Conservation (phyloP, 495 filamentous ascomycete genomes). For the Aspergillus saccharolyticus region DNA sequence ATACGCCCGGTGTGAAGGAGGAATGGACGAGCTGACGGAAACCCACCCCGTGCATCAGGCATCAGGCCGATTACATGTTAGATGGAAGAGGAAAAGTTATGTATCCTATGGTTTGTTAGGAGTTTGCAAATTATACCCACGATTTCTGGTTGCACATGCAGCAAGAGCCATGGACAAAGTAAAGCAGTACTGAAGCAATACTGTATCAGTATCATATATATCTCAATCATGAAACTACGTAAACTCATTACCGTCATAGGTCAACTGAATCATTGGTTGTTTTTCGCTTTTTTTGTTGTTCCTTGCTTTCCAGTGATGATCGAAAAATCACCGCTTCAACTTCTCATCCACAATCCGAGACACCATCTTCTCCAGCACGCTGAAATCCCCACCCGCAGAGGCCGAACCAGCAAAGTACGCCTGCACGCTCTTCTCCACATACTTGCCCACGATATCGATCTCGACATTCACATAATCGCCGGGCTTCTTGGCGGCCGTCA, state of each 20-base stretch:
- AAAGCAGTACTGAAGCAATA: no score
- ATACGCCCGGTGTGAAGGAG: not conserved
- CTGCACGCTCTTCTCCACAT: slow-evolving; percentile 87
- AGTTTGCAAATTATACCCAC: slow-evolving; percentile 3
- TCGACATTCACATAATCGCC: slow-evolving; percentile 93
- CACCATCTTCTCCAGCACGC: slow-evolving; percentile 81
- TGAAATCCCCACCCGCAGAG: slow-evolving; percentile 45
- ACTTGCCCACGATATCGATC: slow-evolving; percentile 98
- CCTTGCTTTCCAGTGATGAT: not conserved
- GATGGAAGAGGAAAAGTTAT: not conserved
- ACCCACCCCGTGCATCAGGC: not conserved
- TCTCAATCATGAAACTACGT: not conserved
- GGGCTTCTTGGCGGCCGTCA: slow-evolving; percentile 72
- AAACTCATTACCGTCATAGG: not conserved
- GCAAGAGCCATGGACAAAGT: not conserved
- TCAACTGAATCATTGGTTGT: not conserved
- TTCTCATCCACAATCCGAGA: slow-evolving; percentile 69
- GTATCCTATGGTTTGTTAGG: slow-evolving; percentile 1
- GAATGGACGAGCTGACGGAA: not conserved
- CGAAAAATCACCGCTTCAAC: slow-evolving; percentile 38
- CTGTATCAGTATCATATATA: not conserved
- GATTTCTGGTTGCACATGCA: not conserved
- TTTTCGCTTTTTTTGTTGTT: not conserved
- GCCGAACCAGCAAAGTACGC: slow-evolving; percentile 49
- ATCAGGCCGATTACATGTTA: not conserved